Percentiles rank a stretch among this genome's conserved stretches.
phyloP scores from a whole-genome alignment of 1,139 yeast species.

The Nematodospora anomalae region DNA sequence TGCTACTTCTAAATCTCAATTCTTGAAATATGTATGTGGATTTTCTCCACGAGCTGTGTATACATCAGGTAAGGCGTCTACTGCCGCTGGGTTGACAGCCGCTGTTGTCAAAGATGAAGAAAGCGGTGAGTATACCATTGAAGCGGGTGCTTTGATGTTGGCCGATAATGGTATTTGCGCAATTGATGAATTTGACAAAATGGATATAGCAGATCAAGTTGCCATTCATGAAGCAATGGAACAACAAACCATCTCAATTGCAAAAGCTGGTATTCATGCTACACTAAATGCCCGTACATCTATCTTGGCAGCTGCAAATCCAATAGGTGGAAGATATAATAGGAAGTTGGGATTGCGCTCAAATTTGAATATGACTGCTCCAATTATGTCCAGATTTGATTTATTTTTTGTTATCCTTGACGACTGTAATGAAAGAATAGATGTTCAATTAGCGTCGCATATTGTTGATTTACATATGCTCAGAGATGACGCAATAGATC shows the following conservation, averaged over 20 bases:
- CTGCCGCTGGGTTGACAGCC: constrained; percentile 99
- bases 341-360: constrained; percentile 81
- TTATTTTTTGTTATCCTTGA: constrained; percentile 91
- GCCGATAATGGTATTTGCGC: constrained; percentile 99
- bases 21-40: constrained; percentile 87
- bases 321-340: constrained; percentile 93
- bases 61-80: constrained; percentile 97
- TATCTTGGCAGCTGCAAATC: constrained; percentile 96
- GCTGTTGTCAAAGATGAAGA: constrained; percentile 98
- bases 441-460: constrained; percentile 86
- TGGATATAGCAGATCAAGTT: constrained; percentile 94
- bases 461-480: constrained; percentile 92
- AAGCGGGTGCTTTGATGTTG: constrained; percentile 98
- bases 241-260: constrained; percentile 96
- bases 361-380: constrained; percentile 96
- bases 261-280: constrained; percentile 98
- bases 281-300: constrained; percentile 95
- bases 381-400: constrained; percentile 98
- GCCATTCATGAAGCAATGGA: constrained; percentile 99
- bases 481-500: constrained; percentile 84
- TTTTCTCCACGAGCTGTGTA: constrained; percentile 94
- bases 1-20: constrained; percentile 95
- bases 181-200: constrained; percentile 96
- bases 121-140: constrained; percentile 95
- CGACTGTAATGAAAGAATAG: constrained; percentile 90